Conservation (phyloP, 2,329 filamentous ascomycete genomes). For the Pyricularia sp. region DNA sequence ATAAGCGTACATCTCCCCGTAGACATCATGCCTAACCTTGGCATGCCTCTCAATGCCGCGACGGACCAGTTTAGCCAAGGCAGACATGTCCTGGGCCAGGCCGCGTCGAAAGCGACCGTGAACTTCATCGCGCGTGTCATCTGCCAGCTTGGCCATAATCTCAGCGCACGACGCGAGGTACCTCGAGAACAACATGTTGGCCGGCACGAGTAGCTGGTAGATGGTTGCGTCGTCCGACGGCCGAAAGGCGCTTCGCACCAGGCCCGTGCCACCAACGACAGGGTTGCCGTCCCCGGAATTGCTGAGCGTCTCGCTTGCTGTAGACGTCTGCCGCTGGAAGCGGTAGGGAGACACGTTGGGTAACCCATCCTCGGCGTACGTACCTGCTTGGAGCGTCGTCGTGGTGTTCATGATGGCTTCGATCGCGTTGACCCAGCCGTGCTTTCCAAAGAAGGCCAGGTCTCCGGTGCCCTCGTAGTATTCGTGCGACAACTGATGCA, state of each 20-base stretch:
- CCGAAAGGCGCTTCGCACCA: constrained; percentile 69
- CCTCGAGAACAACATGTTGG: constrained; percentile 61
- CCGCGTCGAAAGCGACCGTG: background rate
- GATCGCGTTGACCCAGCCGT: constrained; percentile 57
- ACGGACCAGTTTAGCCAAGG: constrained; percentile 8
- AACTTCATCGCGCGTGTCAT: constrained; percentile 17
- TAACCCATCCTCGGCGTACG: constrained; percentile 46
- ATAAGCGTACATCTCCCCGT: constrained; percentile 43
- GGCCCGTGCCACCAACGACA: constrained; percentile 55
- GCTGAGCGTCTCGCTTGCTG: constrained; percentile 63
- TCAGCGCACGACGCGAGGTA: constrained; percentile 36
- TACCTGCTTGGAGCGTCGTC: constrained; percentile 53
- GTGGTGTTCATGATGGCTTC: constrained; percentile 54
- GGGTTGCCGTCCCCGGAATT: constrained; percentile 64
- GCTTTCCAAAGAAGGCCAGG: constrained; percentile 57
- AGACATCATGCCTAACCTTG: constrained; percentile 7
- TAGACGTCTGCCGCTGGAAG: constrained; percentile 57
- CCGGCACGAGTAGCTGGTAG: constrained; percentile 67
- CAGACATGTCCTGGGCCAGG: constrained; percentile 7
- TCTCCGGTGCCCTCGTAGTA: constrained; percentile 62
- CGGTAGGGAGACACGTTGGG: constrained; percentile 52
- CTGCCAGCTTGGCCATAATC: constrained; percentile 19
- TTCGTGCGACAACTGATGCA: constrained; percentile 49
- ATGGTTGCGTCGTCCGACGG: constrained; percentile 73
- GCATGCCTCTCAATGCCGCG: constrained; percentile 11